A percentile compares a stretch with the other conserved stretches of the same genome.
These are phyloP conservation scores for Gynochthodes officinalis DNA, from an alignment of 257 asterid species.

Conservation along the genomic window DNA sequence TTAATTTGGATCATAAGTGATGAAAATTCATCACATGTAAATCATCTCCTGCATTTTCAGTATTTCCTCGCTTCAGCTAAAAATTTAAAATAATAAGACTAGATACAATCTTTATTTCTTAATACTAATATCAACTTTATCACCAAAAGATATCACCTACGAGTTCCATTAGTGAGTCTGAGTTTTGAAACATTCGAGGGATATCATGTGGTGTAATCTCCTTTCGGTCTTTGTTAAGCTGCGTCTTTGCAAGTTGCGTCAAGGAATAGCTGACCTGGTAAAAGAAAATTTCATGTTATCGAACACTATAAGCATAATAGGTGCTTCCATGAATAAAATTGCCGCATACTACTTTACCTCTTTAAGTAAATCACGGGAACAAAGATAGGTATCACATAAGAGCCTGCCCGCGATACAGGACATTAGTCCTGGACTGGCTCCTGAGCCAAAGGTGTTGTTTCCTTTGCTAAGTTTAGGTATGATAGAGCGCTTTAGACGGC, in stretches of 20 bases:
- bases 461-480: conserved; percentile 94
- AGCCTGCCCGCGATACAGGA: conserved; percentile 95
- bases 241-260: conserved; percentile 84
- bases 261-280: conserved; percentile 92
- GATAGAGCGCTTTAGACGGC: conserved; percentile 85
- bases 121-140: background rate
- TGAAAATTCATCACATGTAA: background rate
- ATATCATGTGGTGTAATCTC: conserved; percentile 83
- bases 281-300: conserved; percentile 23
- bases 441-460: conserved; percentile 70
- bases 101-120: background rate
- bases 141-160: conserved; percentile 42
- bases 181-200: conserved; percentile 71
- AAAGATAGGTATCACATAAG: conserved; percentile 83
- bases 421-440: conserved; percentile 92
- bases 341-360: conserved; percentile 48
- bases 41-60: background rate
- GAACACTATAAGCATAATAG: conserved; percentile 18
- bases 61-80: background rate
- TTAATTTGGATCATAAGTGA: background rate
- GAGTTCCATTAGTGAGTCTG: conserved; percentile 74
- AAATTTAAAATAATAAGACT: background rate
- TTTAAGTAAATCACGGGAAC: conserved; percentile 84
- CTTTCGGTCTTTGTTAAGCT: conserved; percentile 73
- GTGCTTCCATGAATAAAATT: conserved; percentile 12